Evolutionary conservation across 1,284 basidiomycete species (phyloP).

Genomic region (Erythrobasidium hasegawianum): DNA sequence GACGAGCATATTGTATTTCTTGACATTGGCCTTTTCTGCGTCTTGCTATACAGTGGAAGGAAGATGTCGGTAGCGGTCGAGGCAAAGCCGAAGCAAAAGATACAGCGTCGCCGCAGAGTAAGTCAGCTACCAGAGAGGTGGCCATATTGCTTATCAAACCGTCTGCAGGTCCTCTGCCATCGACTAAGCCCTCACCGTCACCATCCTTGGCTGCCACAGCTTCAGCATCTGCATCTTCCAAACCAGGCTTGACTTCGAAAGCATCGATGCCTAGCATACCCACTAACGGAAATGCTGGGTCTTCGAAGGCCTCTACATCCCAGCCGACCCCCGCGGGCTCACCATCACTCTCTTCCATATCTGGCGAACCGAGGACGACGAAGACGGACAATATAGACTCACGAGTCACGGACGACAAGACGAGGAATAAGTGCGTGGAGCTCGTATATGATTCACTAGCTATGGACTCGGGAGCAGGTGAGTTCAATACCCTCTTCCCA

Average conservation of each 20-base stretch:
- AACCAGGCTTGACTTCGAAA: constrained; percentile 29
- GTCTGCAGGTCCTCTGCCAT: constrained; percentile 23
- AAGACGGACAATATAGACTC: constrained; percentile 66
- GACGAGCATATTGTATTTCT: too few relatives aligned
- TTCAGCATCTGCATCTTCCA: constrained; percentile 25
- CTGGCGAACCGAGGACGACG: constrained; percentile 57
- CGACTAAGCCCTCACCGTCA: constrained; percentile 27
- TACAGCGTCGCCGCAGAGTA: neutral
- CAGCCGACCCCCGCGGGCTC: constrained; percentile 4
- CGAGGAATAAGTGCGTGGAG: constrained; percentile 81
- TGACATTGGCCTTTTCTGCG: neutral
- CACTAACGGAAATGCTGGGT: constrained; percentile 31
- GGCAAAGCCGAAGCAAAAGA: constrained; percentile 37
- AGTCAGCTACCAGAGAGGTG: too few relatives aligned
- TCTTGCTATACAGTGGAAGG: neutral
- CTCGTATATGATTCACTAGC: constrained; percentile 88
- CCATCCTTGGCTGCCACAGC: constrained; percentile 22
- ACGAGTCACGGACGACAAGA: constrained; percentile 61
- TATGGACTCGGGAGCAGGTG: constrained; percentile 75
- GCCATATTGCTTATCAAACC: too few relatives aligned
- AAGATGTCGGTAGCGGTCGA: neutral
- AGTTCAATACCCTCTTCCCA: constrained; percentile 55
- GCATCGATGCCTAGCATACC: constrained; percentile 13
- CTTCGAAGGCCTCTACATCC: constrained; percentile 10
- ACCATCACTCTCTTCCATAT: constrained; percentile 37